A percentile compares a stretch with the other conserved stretches of the same genome.
phyloP scores from a whole-genome alignment of 441 rosid genomes.

The Croton laevigatus region DNA sequence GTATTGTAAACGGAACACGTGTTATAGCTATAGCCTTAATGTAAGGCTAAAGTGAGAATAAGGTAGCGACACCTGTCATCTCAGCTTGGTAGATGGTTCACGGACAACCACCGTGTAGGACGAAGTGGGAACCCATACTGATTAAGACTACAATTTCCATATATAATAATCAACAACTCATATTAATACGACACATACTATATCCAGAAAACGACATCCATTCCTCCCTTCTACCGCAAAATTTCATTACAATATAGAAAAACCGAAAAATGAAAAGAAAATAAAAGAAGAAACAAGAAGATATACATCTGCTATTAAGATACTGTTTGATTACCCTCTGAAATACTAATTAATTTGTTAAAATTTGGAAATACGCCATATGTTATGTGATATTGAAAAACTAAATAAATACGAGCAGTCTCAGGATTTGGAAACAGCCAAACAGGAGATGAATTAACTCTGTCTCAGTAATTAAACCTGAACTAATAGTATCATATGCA shows the following conservation, averaged over 20 bases:
- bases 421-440: too few relatives aligned
- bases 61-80: constrained; percentile 22
- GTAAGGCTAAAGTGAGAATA: constrained; percentile 19
- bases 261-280: neutral
- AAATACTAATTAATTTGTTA: too few relatives aligned
- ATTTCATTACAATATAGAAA: too few relatives aligned
- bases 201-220: constrained; percentile 7
- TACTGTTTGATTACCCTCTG: neutral
- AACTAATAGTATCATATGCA: too few relatives aligned
- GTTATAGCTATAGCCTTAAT: constrained; percentile 13
- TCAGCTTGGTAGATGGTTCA: constrained; percentile 18
- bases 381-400: too few relatives aligned
- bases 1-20: constrained; percentile 18
- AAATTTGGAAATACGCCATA: too few relatives aligned
- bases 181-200: neutral
- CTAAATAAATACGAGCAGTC: too few relatives aligned
- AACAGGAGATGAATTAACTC: too few relatives aligned
- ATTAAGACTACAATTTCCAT: constrained; percentile 13
- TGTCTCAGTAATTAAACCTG: too few relatives aligned
- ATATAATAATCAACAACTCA: too few relatives aligned
- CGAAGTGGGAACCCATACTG: constrained; percentile 20
- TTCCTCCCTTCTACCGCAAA: neutral
- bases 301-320: neutral
- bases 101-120: constrained; percentile 11
- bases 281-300: neutral